phyloP scores from a whole-genome alignment of 176 grass and related monocot species.

The Melocanna baccifera region DNA sequence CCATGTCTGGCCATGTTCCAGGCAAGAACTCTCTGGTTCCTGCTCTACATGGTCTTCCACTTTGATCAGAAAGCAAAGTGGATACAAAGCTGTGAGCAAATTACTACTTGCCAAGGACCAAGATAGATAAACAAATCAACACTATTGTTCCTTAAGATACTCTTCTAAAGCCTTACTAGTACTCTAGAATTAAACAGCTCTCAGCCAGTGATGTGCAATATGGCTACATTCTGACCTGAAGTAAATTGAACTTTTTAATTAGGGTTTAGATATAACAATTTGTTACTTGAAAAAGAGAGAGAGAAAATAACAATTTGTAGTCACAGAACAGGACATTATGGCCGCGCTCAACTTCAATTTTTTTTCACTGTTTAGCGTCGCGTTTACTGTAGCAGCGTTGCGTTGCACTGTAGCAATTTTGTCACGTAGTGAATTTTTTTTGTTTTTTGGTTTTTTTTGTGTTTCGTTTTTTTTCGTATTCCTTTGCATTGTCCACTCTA shows the following conservation, averaged over 20 bases:
- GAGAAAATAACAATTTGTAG: no score
- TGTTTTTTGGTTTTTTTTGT: no score
- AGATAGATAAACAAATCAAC: background rate
- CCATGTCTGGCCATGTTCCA: slow-evolving; percentile 16
- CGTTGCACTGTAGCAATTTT: no score
- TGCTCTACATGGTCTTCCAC: background rate
- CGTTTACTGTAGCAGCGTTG: no score
- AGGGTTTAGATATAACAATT: background rate
- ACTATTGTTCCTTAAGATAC: background rate
- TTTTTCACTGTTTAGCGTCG: no score
- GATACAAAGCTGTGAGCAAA: background rate
- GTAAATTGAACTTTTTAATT: background rate
- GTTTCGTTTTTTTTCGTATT: no score
- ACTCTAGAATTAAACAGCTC: background rate
- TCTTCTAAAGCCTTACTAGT: background rate
- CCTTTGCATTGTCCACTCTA: no score
- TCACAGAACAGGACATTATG: background rate
- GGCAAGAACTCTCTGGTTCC: background rate
- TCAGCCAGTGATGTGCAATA: background rate
- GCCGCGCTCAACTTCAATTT: no score
- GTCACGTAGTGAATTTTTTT: no score
- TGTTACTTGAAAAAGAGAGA: background rate
- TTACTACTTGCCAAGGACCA: background rate
- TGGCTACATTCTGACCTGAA: background rate
- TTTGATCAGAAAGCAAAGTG: background rate